Evolutionary conservation across 2,329 filamentous ascomycete genomes (phyloP).

Genomic region (Orbilia oligospora): DNA sequence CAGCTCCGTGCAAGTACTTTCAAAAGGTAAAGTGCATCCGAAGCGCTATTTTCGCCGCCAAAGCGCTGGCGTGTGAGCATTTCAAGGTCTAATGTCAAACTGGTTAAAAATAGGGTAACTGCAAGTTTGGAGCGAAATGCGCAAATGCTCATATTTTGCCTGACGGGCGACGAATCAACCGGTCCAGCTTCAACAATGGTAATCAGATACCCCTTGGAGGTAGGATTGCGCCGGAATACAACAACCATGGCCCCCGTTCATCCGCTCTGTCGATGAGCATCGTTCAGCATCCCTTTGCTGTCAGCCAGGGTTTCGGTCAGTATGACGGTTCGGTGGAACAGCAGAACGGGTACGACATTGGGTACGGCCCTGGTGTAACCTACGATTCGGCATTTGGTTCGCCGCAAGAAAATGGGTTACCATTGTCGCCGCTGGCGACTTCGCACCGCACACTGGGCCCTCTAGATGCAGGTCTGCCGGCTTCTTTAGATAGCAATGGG

Average conservation of each 20-base stretch:
- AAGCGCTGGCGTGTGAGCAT: slow-evolving; percentile 32
- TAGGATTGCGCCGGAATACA: slow-evolving; percentile 77
- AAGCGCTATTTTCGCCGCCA: slow-evolving; percentile 44
- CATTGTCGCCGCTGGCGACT: slow-evolving; percentile 80
- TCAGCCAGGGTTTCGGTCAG: slow-evolving; percentile 67
- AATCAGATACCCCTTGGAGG: slow-evolving; percentile 76
- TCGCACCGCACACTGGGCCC: slow-evolving; percentile 78
- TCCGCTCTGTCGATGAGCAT: slow-evolving; percentile 79
- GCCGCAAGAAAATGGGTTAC: slow-evolving; percentile 82
- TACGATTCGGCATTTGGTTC: slow-evolving; percentile 81
- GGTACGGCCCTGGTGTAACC: slow-evolving; percentile 50
- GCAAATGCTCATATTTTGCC: slow-evolving; percentile 95
- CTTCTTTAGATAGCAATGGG: slow-evolving; percentile 96
- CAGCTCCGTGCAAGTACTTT: slow-evolving; percentile 96
- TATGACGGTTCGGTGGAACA: slow-evolving; percentile 74
- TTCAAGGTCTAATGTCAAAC: slow-evolving; percentile 61
- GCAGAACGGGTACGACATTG: slow-evolving; percentile 72
- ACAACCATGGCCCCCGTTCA: slow-evolving; percentile 74
- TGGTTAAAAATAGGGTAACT: slow-evolving; percentile 80
- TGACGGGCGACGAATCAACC: slow-evolving; percentile 91
- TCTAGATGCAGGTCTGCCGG: slow-evolving; percentile 90
- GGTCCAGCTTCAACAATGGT: slow-evolving; percentile 71
- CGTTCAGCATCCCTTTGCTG: slow-evolving; percentile 69
- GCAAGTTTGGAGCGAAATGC: slow-evolving; percentile 98
- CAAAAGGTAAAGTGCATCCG: slow-evolving; percentile 79